Evolutionary conservation across 768 basidiomycete genomes (phyloP), one percentile per base, ranked within the genome.

Genomic region (Calocybe indica): DNA sequence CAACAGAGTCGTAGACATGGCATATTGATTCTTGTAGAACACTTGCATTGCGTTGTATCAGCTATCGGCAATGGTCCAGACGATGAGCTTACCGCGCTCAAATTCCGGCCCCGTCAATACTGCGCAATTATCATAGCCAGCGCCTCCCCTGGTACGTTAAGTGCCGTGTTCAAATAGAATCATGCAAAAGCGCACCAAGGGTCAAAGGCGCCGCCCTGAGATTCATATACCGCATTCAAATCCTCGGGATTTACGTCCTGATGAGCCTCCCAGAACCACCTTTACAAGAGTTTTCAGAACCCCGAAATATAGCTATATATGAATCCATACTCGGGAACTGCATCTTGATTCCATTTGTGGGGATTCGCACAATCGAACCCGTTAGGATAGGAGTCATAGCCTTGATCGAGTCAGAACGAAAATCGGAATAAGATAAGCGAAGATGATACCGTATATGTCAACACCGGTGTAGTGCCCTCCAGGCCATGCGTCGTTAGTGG

Each of bases 301-400:
- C 7, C 14, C 15, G 15, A 7, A 28, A 39, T 15, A 35, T 11
- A 14, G 35, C 41, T 9, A 38, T 36, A 12, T 5, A 46, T 14
- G 7, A 40, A 59, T 33, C 52, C 22, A 22, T 22, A 68, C 73
- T 65, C 63, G 8, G 73, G 69, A 34, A 77, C 75, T 22, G 68
- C 70, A 43, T 67, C 57, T 1, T 73, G 43, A 11, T 62, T 50
- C 79, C 79, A 79, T 6, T 52, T 59, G 37, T 71, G 52, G 1
- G 78, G 76, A 47, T 72, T 49, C 1, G 71, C 66, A 53, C 79
- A 80, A 55, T 80, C 75, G 52, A 80, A 80, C 1, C 74, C 74
- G 47, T 76, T 74, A 1, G 76, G 75, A 50, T 78, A 78, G 28
- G 71, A 71, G 48, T 72, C 71, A 46, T 74, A 74, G 37, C 66